Evolutionary conservation across 345 rosid genomes (phyloP).

Genomic region (Pistacia vera): DNA sequence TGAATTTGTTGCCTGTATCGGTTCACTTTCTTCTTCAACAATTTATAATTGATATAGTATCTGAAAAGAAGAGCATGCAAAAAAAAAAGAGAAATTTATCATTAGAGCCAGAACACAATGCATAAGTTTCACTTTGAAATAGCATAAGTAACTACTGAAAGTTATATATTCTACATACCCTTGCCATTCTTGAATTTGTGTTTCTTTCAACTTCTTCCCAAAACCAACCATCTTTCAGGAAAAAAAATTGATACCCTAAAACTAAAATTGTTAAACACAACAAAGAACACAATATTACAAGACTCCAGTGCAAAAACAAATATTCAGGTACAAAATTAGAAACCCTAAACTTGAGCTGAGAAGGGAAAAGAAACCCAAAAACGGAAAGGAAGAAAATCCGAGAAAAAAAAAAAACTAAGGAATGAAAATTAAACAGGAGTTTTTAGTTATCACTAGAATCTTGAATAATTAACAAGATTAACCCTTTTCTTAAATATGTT

Average conservation of each 20-base stretch:
- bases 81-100: neutral
- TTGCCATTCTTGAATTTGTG: constrained; percentile 55
- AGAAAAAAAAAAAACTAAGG: neutral
- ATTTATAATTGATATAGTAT: constrained; percentile 50
- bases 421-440: neutral
- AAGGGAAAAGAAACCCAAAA: too few species aligned
- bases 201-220: constrained; percentile 51
- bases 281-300: too few species aligned
- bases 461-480: neutral
- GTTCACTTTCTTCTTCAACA: constrained; percentile 57
- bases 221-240: constrained; percentile 49
- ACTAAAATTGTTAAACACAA: too few species aligned
- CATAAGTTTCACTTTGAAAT: neutral
- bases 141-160: neutral
- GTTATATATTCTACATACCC: constrained; percentile 30
- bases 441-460: too few species aligned
- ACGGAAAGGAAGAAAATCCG: neutral
- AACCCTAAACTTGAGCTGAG: too few species aligned
- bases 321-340: too few species aligned
- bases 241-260: neutral
- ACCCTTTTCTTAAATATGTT: neutral
- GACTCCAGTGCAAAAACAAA: too few species aligned
- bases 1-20: constrained; percentile 41
- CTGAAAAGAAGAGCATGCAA: constrained; percentile 20
- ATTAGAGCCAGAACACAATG: neutral